phyloP scores from a whole-genome alignment of 148 eudicot genomes.

The Polygonum maritimum region DNA sequence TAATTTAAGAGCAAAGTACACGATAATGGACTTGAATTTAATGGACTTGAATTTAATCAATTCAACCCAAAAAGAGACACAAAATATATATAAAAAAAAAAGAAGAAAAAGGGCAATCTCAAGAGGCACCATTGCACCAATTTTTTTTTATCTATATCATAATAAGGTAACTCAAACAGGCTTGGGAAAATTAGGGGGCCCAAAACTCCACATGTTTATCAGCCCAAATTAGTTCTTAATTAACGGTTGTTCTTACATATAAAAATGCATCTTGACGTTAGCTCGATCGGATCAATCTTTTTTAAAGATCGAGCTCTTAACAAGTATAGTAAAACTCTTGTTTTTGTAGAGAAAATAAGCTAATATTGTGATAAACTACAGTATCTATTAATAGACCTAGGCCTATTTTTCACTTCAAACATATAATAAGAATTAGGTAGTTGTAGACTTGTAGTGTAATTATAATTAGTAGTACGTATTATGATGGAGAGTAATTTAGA shows the following conservation, averaged over 20 bases:
- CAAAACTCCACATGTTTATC: neutral
- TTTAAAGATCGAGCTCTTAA: neutral
- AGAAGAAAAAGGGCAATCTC: too few relatives aligned
- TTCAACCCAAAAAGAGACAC: too few relatives aligned
- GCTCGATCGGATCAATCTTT: neutral
- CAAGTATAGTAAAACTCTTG: neutral
- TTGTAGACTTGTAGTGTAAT: too few relatives aligned
- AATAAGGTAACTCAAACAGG: neutral
- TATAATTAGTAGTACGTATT: neutral
- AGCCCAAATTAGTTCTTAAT: neutral
- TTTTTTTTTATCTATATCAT: too few relatives aligned
- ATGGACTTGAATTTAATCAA: too few relatives aligned
- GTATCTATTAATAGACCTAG: too few relatives aligned
- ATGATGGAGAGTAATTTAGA: constrained; percentile 2
- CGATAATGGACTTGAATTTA: too few relatives aligned
- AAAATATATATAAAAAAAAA: too few relatives aligned
- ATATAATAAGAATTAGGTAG: neutral
- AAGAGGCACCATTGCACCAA: too few relatives aligned
- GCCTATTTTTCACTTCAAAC: neutral
- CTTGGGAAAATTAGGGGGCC: neutral
- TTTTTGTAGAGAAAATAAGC: neutral
- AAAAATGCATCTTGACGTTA: neutral
- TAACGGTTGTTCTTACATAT: neutral
- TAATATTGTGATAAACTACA: neutral
- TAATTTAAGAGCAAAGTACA: too few relatives aligned